Percentiles rank a stretch among this genome's conserved stretches.
Conservation (phyloP, 2,329 filamentous ascomycete genomes). For the Chrysoporthe austroafricana region DNA sequence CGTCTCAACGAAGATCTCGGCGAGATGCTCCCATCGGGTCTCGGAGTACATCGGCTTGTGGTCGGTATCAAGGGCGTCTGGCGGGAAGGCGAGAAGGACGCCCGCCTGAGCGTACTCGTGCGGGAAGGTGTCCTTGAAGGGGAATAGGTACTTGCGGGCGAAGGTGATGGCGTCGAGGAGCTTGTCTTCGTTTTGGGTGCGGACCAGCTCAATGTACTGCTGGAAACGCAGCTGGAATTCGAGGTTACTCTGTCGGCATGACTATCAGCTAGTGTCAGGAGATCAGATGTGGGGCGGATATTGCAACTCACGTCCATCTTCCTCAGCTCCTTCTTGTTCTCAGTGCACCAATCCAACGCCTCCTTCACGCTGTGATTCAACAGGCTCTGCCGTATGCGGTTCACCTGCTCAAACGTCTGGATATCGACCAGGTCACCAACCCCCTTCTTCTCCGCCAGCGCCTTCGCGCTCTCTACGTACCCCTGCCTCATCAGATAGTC, state of each 20-base stretch:
- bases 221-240: conserved; percentile 94
- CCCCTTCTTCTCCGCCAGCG: conserved; percentile 73
- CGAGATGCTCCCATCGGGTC: conserved; percentile 75
- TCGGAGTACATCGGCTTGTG: conserved; percentile 69
- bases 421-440: conserved; percentile 87
- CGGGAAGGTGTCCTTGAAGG: conserved; percentile 65
- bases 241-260: conserved; percentile 66
- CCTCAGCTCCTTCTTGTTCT: conserved; percentile 90
- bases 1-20: conserved; percentile 79
- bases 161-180: conserved; percentile 78
- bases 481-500: conserved; percentile 89
- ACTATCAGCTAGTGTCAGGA: conserved; percentile 2
- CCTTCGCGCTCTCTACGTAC: conserved; percentile 75
- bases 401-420: conserved; percentile 83
- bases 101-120: conserved; percentile 73
- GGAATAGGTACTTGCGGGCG: conserved; percentile 78
- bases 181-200: conserved; percentile 65
- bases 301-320: conserved; percentile 71
- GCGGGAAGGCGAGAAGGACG: conserved; percentile 77
- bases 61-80: conserved; percentile 51
- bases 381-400: conserved; percentile 75
- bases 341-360: conserved; percentile 85
- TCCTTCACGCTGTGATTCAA: conserved; percentile 72
- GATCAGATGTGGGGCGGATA: conserved; percentile 3
- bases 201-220: conserved; percentile 90